Base-by-base conservation (phyloP, 306 rosid genomes). In the Citrullus colocynthis region DNA sequence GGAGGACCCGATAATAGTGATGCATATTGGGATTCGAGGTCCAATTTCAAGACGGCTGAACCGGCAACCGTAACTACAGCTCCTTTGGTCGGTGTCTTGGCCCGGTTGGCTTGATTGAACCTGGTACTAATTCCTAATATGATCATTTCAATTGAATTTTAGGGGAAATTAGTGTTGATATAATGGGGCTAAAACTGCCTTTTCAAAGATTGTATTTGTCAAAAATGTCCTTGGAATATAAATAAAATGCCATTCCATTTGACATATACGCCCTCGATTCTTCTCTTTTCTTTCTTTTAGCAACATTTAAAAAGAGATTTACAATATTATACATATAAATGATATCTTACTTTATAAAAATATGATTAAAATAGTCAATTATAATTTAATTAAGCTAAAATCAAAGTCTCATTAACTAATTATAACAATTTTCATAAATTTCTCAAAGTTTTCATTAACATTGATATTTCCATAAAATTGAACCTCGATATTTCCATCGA, bases 21-120 rank as follows among this genome's bases (percentile, higher is more conserved):
- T 70, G 51, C 37, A 2, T 88, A 66, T 66, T 0, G 48, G 0
- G 92, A 91, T 79, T 57, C 59, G 0, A 91, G 90, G 24, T 12
- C 69, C 10, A 61, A 89, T 61, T 88, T 1, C 57, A 86, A 84
- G 21, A 30, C 37, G 59, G 90, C 86, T 17, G 92, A 88, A 34
- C 87, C 97, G 7, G 44, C 87, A 12, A 91, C 86, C 11, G 82
- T 32, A 41, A 78, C 69, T 9, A 30, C 64, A 28, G 94, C 87
- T 9, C 92, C 94, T 6, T 61, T 88, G 11, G 83, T 91, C 0
- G 92, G 97, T 14, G 87, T 89, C 34, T 83, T 89, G 18, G 92
- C 93, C n/a, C 48, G 28, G n/a, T 75, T 91, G 8, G 85, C 90
- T 52, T 81, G 7, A 69, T 5, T 17, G 1, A 24, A 24, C 10